Conservation (phyloP, 2,329 filamentous ascomycete genomes). For the Delphinella strobiligena region DNA sequence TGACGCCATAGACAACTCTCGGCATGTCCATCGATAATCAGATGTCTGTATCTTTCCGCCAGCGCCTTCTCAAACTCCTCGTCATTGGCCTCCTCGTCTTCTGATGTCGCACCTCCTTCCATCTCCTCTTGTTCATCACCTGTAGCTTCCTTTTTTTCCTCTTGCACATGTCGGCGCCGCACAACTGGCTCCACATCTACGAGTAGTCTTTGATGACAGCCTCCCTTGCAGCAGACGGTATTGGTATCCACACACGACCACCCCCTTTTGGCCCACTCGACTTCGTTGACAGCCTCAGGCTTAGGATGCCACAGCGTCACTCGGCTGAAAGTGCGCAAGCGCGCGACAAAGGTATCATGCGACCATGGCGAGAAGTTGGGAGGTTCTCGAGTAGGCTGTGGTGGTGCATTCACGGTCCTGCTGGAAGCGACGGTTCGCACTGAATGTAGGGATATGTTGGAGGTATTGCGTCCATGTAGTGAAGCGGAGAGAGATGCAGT, state of each 20-base stretch:
- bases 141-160: conserved; percentile 11
- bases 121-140: conserved; percentile 38
- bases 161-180: conserved; percentile 3
- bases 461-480: conserved; percentile 2
- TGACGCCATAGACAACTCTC: conserved; percentile 78
- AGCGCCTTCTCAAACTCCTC: conserved; percentile 47
- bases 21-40: conserved; percentile 64
- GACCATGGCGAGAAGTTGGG: conserved; percentile 80
- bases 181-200: conserved; percentile 43
- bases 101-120: too few relatives aligned
- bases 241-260: conserved; percentile 80
- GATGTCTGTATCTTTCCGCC: conserved; percentile 60
- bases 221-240: conserved; percentile 66
- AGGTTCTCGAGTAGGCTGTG: conserved; percentile 12
- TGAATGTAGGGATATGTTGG: conserved; percentile 5
- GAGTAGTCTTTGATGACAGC: conserved; percentile 73
- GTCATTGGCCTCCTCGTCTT: conserved; percentile 16
- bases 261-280: conserved; percentile 87
- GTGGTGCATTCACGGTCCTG: neutral
- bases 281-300: conserved; percentile 71
- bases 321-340: conserved; percentile 79
- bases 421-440: conserved; percentile 3
- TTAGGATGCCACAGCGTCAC: conserved; percentile 92
- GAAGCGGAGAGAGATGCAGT: conserved; percentile 12
- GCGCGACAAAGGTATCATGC: conserved; percentile 65